Evolutionary conservation across 805 yeast species (phyloP).

Genomic region (Candida maltosa): DNA sequence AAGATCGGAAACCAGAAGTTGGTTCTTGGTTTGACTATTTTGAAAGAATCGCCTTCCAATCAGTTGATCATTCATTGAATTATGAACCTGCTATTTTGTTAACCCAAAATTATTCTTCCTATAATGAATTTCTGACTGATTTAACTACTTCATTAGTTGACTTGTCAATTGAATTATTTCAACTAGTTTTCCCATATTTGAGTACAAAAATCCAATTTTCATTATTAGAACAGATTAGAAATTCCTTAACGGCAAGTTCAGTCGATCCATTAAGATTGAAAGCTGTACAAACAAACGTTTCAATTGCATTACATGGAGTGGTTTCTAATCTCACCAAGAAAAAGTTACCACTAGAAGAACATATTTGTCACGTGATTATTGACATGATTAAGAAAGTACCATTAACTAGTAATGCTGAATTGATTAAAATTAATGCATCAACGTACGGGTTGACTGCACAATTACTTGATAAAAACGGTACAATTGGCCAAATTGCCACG

Average conservation of each 20-base stretch:
- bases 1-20: conserved; percentile 17
- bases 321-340: conserved; percentile 20
- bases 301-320: conserved; percentile 61
- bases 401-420: conserved; percentile 26
- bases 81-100: conserved; percentile 31
- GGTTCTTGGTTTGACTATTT: conserved; percentile 30
- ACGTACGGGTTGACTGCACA: conserved; percentile 50
- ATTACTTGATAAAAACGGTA: conserved; percentile 16
- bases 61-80: conserved; percentile 24
- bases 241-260: conserved; percentile 39
- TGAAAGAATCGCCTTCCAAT: conserved; percentile 19
- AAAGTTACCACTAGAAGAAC: conserved; percentile 20
- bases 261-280: conserved; percentile 29
- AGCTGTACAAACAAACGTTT: conserved; percentile 59
- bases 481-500: conserved; percentile 21
- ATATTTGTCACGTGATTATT: conserved; percentile 41
- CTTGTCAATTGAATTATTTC: conserved; percentile 72
- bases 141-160: conserved; percentile 55
- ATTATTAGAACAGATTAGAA: conserved; percentile 73
- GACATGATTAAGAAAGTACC: conserved; percentile 49
- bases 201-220: conserved; percentile 82
- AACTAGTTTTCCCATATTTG: conserved; percentile 64
- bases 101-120: conserved; percentile 21
- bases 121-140: conserved; percentile 20
- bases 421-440: conserved; percentile 51